Conservation (phyloP, 1,284 basidiomycete genomes). For the Tilletia horrida region DNA sequence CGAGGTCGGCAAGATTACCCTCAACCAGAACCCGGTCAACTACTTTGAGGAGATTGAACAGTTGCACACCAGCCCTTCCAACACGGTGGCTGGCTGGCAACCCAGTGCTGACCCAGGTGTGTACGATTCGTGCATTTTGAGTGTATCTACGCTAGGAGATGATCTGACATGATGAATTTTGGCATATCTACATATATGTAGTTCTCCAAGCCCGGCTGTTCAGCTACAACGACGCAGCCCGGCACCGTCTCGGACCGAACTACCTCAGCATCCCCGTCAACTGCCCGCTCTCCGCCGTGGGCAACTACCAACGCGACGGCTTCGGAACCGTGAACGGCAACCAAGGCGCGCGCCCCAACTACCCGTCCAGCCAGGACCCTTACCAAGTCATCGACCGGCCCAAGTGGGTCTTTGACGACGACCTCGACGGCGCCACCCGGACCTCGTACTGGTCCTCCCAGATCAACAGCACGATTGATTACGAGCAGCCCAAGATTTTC, state of each 20-base stretch:
- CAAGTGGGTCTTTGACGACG: conserved; percentile 10
- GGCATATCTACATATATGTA: not conserved
- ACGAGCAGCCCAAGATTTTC: conserved; percentile 9
- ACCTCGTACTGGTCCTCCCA: conserved; percentile 1
- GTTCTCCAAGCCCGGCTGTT: conserved; percentile 23
- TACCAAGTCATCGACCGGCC: not conserved
- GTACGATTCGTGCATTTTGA: not conserved
- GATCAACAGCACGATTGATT: conserved; percentile 10
- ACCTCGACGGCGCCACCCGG: not conserved
- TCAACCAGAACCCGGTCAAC: conserved; percentile 44
- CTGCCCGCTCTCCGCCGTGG: conserved; percentile 7
- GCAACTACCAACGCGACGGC: conserved; percentile 15
- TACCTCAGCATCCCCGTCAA: conserved; percentile 21
- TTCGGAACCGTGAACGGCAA: not conserved
- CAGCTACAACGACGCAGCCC: conserved; percentile 19
- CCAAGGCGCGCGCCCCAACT: not conserved
- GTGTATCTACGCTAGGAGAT: not conserved
- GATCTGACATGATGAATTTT: not conserved
- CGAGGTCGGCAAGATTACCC: conserved; percentile 38
- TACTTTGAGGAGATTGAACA: conserved; percentile 50
- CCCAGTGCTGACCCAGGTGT: conserved; percentile 40
- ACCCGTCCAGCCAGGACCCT: not conserved
- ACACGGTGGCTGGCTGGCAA: conserved; percentile 40
- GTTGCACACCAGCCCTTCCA: conserved; percentile 37
- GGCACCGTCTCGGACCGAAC: conserved; percentile 24